Base-by-base conservation (phyloP, 2,329 filamentous ascomycete genomes). In the Phialemoniopsis sp. region DNA sequence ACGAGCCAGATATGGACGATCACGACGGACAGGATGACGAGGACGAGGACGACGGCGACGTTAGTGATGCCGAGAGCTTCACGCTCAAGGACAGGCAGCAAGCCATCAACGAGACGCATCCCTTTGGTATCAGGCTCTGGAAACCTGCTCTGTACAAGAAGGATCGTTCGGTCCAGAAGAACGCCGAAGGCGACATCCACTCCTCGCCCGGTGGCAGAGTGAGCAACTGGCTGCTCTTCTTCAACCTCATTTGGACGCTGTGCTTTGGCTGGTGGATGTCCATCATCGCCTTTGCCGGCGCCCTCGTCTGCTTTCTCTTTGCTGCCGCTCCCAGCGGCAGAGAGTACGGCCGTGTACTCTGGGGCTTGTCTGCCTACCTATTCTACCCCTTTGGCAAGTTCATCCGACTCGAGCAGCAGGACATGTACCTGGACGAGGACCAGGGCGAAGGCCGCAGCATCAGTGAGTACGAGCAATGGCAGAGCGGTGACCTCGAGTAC, bases 131-230 rank as follows among this genome's bases (percentile, higher is more conserved):
- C 58, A 83, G 94, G 59, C 88, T 98, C 47, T 98, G 93, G 93
- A 98, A 98, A 63, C 93, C 93, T 32, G 94, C 93, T 2, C 64
- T 98, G 46, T 98, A 98, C 76, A 98, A 98, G 67, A 98, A 98
- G 64, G 84, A 86, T 53, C 83, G 93, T 41, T 98, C 93, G 1
- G 94, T 98, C 29, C 89, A 97, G 60, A 93, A 94, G 63, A 95
- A 84, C 34, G 93, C 93, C 6, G 91, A 97, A 65, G 90, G 87
- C 13, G 93, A 98, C 60, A 97, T 98, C 43, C 93, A 98, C 67
- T 97, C 91, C 4, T 82, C 88, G 2, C 93, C 93, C 0, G 93
- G 93, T 16, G 87, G 88, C 14, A 82, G 82, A 51, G 91, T 97
- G 46, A 91, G 82, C 63, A 79, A 67, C 43, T 90, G 90, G 80